Evolutionary conservation across 441 rosid genomes (phyloP), one percentile per base, ranked within the genome.

Genomic region (Pelargonium exstipulatum): DNA sequence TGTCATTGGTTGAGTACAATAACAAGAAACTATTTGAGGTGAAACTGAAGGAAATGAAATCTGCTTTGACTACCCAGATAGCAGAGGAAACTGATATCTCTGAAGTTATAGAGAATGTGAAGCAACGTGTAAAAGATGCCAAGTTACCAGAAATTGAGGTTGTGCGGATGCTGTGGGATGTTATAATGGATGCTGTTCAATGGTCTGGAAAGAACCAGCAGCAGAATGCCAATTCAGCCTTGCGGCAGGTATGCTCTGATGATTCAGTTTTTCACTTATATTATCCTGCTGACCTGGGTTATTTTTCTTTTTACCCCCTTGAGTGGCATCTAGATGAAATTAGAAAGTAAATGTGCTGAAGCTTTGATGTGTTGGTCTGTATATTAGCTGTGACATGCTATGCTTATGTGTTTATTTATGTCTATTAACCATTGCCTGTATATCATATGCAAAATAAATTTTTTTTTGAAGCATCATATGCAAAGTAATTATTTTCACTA

Each of bases 121-220:
- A 92, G 79, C 97, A 90, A 64, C 85, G 79, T 35, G 87, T 90
- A 51, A 88, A 81, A 66, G 99, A 95, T 71, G 98, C 97, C 67
- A 88, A 88, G 67, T 82, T 95, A 40, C 99, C 87, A 4, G 97
- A 91, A 37, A 66, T 77, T 64, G 99, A 95, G 83, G 82, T 88
- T 64, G 89, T 95, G 62, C 82, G 97, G 43, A 87, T 91, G 65
- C 74, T 95, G 68, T 95, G 99, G 99, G 99, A 95, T 83, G 87
- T 91, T 7, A 67, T 95, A 69, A 95, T 95, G 98, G 99, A 91
- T 81, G 99, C 97, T 79, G 97, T 95, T 68, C 99, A 90, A 76
- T 92, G 98, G 99, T 91, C 98, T 76, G 98, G 99, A 69, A 95
- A 90, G 88, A 95, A 95, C 80, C 99, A 95, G 86, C 99, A 95